phyloP scores from a whole-genome alignment of 1,284 basidiomycete genomes.

The Leccinum solheimii region DNA sequence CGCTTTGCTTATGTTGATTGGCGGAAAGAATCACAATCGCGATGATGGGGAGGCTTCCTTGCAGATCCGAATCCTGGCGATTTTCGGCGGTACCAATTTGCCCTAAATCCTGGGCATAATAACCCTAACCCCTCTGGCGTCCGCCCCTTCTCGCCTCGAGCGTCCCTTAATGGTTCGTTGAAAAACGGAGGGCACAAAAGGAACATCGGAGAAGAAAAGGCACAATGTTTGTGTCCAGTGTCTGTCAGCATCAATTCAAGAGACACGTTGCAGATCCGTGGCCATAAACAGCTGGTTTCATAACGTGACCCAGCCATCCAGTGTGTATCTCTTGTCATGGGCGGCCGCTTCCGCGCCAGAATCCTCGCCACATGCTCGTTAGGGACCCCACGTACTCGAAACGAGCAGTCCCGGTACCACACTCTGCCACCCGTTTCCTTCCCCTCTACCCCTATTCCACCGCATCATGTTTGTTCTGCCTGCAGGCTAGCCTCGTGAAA shows the following conservation, averaged over 20 bases:
- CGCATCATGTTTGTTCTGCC: conserved; percentile 3
- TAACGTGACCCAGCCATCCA: conserved; percentile 20
- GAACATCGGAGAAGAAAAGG: background rate
- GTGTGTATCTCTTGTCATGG: conserved; percentile 8
- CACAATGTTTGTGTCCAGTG: conserved; percentile 1
- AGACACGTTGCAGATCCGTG: conserved; percentile 10
- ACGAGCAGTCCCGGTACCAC: conserved; percentile 11
- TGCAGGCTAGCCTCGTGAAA: conserved; percentile 15
- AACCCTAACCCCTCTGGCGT: conserved; percentile 11
- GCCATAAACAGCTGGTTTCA: conserved; percentile 2
- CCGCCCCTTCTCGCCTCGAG: conserved; percentile 3
- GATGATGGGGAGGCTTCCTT: conserved; percentile 19
- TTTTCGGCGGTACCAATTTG: conserved; percentile 24
- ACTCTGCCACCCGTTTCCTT: conserved; percentile 2
- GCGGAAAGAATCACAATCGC: conserved; percentile 12
- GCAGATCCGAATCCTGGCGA: conserved; percentile 33
- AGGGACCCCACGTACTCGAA: conserved; percentile 6
- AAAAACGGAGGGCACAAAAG: conserved; percentile 1
- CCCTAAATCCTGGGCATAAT: conserved; percentile 29
- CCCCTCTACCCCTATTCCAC: conserved; percentile 19
- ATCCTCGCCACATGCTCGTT: conserved; percentile 5
- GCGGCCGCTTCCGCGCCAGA: conserved; percentile 20
- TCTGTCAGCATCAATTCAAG: conserved; percentile 3
- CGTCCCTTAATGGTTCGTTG: background rate
- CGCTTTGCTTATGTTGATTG: conserved; percentile 18